Percentiles rank a stretch among this genome's conserved stretches.
These are phyloP conservation scores for Mediolabrus comicus DNA, from an alignment of 108 stramenopile species.

Conservation along the genomic window DNA sequence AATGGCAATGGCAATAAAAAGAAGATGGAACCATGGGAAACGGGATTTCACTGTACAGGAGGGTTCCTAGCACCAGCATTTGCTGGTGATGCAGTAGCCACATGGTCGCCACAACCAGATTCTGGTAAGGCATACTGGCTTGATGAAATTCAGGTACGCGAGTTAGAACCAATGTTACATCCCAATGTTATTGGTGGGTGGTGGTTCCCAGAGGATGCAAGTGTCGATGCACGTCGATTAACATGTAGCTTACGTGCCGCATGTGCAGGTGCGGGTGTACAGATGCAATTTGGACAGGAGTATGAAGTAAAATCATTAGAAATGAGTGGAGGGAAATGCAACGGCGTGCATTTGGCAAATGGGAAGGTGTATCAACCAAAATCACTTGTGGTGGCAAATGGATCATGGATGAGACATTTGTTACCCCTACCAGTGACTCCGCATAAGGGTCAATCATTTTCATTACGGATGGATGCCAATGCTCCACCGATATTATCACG, in stretches of 20 bases:
- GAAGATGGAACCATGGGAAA: slow-evolving; percentile 55
- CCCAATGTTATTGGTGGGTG: slow-evolving; percentile 87
- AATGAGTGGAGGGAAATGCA: slow-evolving; percentile 52
- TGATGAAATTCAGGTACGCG: slow-evolving; percentile 76
- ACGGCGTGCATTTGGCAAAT: slow-evolving; percentile 53
- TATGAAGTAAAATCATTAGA: slow-evolving; percentile 67
- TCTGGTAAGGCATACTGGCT: slow-evolving; percentile 77
- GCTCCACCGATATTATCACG: slow-evolving; percentile 63
- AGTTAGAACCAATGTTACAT: slow-evolving; percentile 82
- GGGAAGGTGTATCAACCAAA: slow-evolving; percentile 61
- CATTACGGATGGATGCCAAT: slow-evolving; percentile 72
- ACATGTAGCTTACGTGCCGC: slow-evolving; percentile 68
- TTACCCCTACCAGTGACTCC: slow-evolving; percentile 89
- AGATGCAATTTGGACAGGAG: slow-evolving; percentile 65
- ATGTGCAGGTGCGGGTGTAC: slow-evolving; percentile 81
- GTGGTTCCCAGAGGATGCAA: slow-evolving; percentile 96
- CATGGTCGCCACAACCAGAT: slow-evolving; percentile 77
- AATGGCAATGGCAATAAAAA: not conserved
- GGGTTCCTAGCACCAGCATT: slow-evolving; percentile 94
- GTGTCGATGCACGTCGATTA: slow-evolving; percentile 86
- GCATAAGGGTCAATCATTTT: slow-evolving; percentile 91
- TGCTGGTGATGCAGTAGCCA: slow-evolving; percentile 85
- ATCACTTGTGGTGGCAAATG: slow-evolving; percentile 78
- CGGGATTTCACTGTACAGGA: slow-evolving; percentile 83
- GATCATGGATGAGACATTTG: slow-evolving; percentile 92